Evolutionary conservation across 768 basidiomycete species (phyloP), one percentile per base, ranked within the genome.

Genomic region (Termitomyces heimii): DNA sequence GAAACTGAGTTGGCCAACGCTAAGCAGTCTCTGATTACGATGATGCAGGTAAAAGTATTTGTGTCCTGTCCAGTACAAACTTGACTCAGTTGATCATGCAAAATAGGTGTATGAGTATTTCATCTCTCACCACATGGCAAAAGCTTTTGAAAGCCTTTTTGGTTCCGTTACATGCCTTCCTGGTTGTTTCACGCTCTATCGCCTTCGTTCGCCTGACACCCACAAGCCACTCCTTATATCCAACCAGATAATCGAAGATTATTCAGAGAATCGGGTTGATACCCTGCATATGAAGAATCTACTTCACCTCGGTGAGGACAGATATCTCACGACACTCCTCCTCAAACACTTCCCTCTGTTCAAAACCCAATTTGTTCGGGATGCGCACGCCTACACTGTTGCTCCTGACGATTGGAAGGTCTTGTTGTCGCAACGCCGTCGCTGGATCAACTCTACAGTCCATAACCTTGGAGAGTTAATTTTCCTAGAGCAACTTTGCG

Each of bases 371-470:
- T 98, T 98, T 67, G 83, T 95, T 49, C 86, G 93, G 5, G 94
- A 97, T 64, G 95, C 97, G 1, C 88, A 92, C 68, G 97, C 95
- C 0, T 89, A 82, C 68, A 98, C 96, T 0, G 90, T 98, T 16
- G 96, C 96, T 3, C 96, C 96, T 0, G 94, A 96, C 64, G 91
- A 94, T 63, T 97, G 94, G 93, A 87, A 86, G 69, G 87, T 98
- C 26, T 72, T 99, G 53, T 75, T 99, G 22, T 97, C 94, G 8
- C 97, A 99, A 68, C 88, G 96, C 76, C 90, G 96, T 73, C 91
- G 97, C 65, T 99, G 97, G 96, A 99, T 99, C 74, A 99, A 99
- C 77, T 98, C 96, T 18, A 99, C 96, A 0, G 85, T 99, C 12
- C 96, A 99, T 76, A 99, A 99, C 72, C 75, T 99, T 55, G 92